Conservation (phyloP, 2,329 filamentous ascomycete species). For the Penicillium sclerotigenum region DNA sequence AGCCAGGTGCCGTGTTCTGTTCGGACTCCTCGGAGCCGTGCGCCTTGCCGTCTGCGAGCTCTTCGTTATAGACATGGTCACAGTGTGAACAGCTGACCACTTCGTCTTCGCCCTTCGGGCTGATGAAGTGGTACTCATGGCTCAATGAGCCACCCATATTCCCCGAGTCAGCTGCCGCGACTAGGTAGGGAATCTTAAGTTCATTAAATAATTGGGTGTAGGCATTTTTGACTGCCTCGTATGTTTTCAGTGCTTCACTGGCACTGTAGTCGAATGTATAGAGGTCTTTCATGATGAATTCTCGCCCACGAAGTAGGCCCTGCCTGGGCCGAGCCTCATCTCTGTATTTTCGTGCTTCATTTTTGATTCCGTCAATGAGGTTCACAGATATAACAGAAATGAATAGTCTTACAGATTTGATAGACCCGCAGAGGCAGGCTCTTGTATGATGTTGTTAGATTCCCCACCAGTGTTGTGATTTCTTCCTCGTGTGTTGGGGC, state of each 20-base stretch:
- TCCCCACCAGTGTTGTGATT: slow-evolving; percentile 76
- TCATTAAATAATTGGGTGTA: slow-evolving; percentile 79
- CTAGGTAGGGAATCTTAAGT: slow-evolving; percentile 75
- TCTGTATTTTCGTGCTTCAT: slow-evolving; percentile 79
- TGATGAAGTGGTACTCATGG: slow-evolving; percentile 90
- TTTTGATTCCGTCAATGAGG: not conserved
- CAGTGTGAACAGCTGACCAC: slow-evolving; percentile 74
- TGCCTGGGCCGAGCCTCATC: slow-evolving; percentile 88
- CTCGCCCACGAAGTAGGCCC: slow-evolving; percentile 79
- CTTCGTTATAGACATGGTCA: slow-evolving; percentile 78
- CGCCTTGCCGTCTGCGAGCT: slow-evolving; percentile 60
- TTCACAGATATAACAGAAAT: too few species aligned
- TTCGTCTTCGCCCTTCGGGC: slow-evolving; percentile 76
- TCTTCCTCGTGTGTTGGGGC: slow-evolving; percentile 97
- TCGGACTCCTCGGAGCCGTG: slow-evolving; percentile 13
- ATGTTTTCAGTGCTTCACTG: slow-evolving; percentile 72
- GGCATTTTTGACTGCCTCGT: slow-evolving; percentile 67
- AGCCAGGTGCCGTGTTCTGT: slow-evolving; percentile 16
- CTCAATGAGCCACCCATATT: slow-evolving; percentile 91
- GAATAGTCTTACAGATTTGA: slow-evolving; percentile 66
- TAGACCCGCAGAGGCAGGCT: slow-evolving; percentile 83
- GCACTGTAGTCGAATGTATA: slow-evolving; percentile 83
- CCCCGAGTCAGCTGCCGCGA: slow-evolving; percentile 89
- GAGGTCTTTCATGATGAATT: slow-evolving; percentile 97
- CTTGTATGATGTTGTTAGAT: slow-evolving; percentile 75